Conservation (phyloP, 345 rosid genomes). For the Orychophragmus violaceus region DNA sequence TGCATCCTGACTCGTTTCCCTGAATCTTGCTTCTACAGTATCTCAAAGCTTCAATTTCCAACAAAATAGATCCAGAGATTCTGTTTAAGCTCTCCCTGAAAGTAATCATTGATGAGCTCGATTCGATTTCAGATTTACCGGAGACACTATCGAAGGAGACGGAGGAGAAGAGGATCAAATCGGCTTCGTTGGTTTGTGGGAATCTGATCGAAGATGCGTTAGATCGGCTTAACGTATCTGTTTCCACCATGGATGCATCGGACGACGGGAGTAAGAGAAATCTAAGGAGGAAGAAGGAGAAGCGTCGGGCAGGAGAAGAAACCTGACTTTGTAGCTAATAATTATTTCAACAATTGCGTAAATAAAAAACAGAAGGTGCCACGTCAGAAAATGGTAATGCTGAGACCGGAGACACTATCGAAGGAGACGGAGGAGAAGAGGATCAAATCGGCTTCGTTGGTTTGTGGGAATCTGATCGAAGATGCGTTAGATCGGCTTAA, state of each 20-base stretch:
- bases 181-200: conserved; percentile 50
- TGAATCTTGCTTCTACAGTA: conserved; percentile 58
- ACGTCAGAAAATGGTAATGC: too few species aligned
- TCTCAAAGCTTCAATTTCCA: conserved; percentile 40
- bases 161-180: conserved; percentile 27
- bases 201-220: conserved; percentile 45
- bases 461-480: too few species aligned
- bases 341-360: too few species aligned
- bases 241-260: conserved; percentile 33
- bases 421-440: too few species aligned
- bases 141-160: conserved; percentile 18
- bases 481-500: too few species aligned
- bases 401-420: too few species aligned
- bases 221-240: conserved; percentile 68
- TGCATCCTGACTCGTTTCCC: conserved; percentile 69
- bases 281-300: too few species aligned
- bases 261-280: conserved; percentile 29
- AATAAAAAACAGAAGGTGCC: too few species aligned
- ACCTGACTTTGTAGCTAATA: too few species aligned
- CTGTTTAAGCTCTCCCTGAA: conserved; percentile 51
- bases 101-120: conserved; percentile 43
- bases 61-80: conserved; percentile 47
- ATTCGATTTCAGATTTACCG: conserved; percentile 32
- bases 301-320: too few species aligned
- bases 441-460: too few species aligned